Conservation (phyloP, 2,329 filamentous ascomycete species). For the Monosporascus sp. region DNA sequence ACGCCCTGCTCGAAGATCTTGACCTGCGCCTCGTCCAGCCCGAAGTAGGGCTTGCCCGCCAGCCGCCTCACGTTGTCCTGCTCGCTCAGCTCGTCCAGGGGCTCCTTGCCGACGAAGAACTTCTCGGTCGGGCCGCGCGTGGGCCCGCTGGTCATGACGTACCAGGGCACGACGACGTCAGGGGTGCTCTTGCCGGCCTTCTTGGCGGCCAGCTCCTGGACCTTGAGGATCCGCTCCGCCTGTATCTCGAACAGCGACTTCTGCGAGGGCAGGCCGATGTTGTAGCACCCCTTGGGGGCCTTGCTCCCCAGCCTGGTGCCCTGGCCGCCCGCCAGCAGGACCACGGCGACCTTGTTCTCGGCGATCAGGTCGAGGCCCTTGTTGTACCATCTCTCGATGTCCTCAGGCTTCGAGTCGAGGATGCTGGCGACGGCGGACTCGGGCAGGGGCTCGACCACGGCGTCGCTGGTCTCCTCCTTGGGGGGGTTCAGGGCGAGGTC, state of each 20-base stretch:
- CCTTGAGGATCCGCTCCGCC: conserved; percentile 84
- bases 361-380: conserved; percentile 75
- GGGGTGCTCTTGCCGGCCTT: conserved; percentile 50
- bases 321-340: conserved; percentile 96
- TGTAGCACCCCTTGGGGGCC: conserved; percentile 93
- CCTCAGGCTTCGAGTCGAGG: conserved; percentile 75
- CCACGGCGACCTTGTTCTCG: conserved; percentile 74
- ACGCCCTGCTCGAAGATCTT: conserved; percentile 96
- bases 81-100: conserved; percentile 24
- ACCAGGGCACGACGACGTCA: conserved; percentile 80
- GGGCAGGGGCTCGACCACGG: conserved; percentile 77
- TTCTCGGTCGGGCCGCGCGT: conserved; percentile 87
- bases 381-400: conserved; percentile 81
- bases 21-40: conserved; percentile 78
- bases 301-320: conserved; percentile 92
- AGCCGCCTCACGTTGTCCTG: conserved; percentile 58
- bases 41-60: conserved; percentile 62
- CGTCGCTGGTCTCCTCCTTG: conserved; percentile 47
- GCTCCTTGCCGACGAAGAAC: conserved; percentile 59
- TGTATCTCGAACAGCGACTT: conserved; percentile 98
- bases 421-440: conserved; percentile 83
- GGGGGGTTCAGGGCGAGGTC: conserved; percentile 76
- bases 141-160: conserved; percentile 98
- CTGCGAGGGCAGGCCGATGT: conserved; percentile 86
- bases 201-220: conserved; percentile 75